Base-by-base conservation (phyloP, 257 asterid species). In the Salvia hispanica region DNA sequence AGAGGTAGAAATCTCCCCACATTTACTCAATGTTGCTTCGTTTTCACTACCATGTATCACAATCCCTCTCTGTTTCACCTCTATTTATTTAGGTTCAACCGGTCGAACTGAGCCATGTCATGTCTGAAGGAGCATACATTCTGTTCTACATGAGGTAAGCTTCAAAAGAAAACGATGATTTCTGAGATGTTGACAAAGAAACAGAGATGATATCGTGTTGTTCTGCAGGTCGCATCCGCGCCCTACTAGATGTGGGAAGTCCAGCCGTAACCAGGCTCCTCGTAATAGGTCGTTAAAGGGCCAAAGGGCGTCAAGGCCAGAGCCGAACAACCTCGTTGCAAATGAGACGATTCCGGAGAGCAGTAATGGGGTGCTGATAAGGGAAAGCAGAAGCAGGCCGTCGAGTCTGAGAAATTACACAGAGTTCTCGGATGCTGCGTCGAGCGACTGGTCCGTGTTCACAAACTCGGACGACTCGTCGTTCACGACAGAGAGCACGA, bases 391-490 rank as follows among this genome's bases (percentile, higher is more conserved):
- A 59, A 78, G 73, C 62, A 69, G 75, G 36, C 81, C 74, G 3
- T 72, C 80, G 3, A 28, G 55, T 28, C 36, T 69, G 39, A 81
- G 73, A 53, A 76, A 74, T 15, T 74, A 65, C 47, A 64, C 81
- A 0, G 88, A 78, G 69, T 83, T 79, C 63, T 79, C 92, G 16
- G 96, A 89, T 36, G 80, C 84, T 2, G 64, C 86, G 7, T 80
- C 90, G 3, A 86, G 92, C 77, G 93, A 84, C 21, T 85, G 91
- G 82, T 86, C 95, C 70, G 77, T 79, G 18, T 83, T 84, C 67
- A 86, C 95, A 4, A 83, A 93, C 91, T 88, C 96, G 15, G 95
- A 88, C 16, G 95, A 88, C 71, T 87, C 95, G 6, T 88, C 96
- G 16, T 88, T 91, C 55, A 88, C 97, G 0, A 86, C 95, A 0